phyloP scores from a whole-genome alignment of 768 basidiomycete genomes.

The Lentinula aciculospora region DNA sequence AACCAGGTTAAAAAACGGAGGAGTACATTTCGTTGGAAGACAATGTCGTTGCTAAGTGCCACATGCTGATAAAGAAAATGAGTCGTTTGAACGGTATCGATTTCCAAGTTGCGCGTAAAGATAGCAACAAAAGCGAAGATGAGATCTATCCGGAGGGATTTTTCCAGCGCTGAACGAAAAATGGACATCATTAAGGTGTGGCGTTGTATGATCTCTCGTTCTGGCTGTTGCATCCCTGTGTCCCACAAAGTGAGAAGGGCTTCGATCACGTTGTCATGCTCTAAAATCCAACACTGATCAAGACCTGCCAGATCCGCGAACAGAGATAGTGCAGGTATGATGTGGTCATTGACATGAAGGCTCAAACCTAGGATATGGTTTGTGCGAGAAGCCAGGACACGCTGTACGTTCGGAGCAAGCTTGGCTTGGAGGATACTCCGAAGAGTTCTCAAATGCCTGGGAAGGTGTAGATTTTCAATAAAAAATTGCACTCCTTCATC shows the following conservation, averaged over 20 bases:
- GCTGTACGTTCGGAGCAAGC: slow-evolving; percentile 70
- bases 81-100: slow-evolving; percentile 74
- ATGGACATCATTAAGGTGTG: slow-evolving; percentile 68
- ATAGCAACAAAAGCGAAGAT: slow-evolving; percentile 83
- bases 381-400: slow-evolving; percentile 60
- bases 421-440: slow-evolving; percentile 77
- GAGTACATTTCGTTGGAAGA: slow-evolving; percentile 78
- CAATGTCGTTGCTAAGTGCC: slow-evolving; percentile 60
- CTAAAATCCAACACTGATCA: slow-evolving; percentile 65
- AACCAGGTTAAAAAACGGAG: slow-evolving; percentile 86
- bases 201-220: slow-evolving; percentile 50
- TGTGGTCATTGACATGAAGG: slow-evolving; percentile 46
- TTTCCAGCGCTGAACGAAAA: slow-evolving; percentile 67
- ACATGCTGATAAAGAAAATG: slow-evolving; percentile 87
- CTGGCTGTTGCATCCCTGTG: slow-evolving; percentile 38
- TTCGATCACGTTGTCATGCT: slow-evolving; percentile 63
- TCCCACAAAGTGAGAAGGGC: slow-evolving; percentile 74
- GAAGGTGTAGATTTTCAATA: slow-evolving; percentile 68
- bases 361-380: slow-evolving; percentile 45
- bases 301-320: slow-evolving; percentile 70
- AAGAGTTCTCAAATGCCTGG: slow-evolving; percentile 77
- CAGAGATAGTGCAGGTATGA: slow-evolving; percentile 70
- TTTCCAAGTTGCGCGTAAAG: slow-evolving; percentile 73
- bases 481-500: slow-evolving; percentile 83
- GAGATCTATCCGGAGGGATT: slow-evolving; percentile 77